Evolutionary conservation across 148 eudicot species (phyloP).

Genomic region (Heliamphora exappendiculata): DNA sequence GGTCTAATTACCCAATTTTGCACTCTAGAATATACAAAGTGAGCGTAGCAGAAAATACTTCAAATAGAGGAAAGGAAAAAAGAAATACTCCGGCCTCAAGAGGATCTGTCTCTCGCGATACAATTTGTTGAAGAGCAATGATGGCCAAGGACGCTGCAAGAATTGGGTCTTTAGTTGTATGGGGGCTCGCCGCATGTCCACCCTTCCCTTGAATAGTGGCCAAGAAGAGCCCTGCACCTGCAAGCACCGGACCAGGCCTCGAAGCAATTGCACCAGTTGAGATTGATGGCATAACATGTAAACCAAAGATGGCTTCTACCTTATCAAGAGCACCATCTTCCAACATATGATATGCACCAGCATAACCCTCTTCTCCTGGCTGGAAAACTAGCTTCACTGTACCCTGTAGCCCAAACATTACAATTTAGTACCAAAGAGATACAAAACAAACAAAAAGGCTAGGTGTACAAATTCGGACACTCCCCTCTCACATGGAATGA

Average conservation of each 20-base stretch:
- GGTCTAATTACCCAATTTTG: background rate
- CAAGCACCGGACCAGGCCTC: slow-evolving; percentile 26
- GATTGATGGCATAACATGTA: slow-evolving; percentile 21
- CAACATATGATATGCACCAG: slow-evolving; percentile 42
- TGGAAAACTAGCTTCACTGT: slow-evolving; percentile 39
- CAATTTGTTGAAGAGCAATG: slow-evolving; percentile 31
- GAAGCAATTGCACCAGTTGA: slow-evolving; percentile 23
- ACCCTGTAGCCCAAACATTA: slow-evolving; percentile 18
- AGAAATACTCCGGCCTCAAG: slow-evolving; percentile 19
- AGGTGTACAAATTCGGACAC: too few relatives aligned
- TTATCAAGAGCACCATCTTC: slow-evolving; percentile 32
- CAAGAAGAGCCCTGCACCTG: slow-evolving; percentile 23
- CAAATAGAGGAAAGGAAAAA: background rate
- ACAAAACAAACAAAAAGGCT: too few relatives aligned
- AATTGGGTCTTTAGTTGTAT: slow-evolving; percentile 17
- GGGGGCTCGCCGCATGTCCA: slow-evolving; percentile 14
- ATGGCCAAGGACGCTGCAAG: slow-evolving; percentile 25
- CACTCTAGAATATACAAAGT: background rate
- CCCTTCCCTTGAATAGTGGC: slow-evolving; percentile 19
- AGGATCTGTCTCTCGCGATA: slow-evolving; percentile 36
- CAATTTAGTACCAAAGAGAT: background rate
- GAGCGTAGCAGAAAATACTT: background rate
- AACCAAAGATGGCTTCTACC: slow-evolving; percentile 36
- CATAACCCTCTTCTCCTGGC: slow-evolving; percentile 40
- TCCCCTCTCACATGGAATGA: too few relatives aligned